Base-by-base conservation (phyloP, 176 grass and related monocot genomes). In the Urochloa ruziziensis region DNA sequence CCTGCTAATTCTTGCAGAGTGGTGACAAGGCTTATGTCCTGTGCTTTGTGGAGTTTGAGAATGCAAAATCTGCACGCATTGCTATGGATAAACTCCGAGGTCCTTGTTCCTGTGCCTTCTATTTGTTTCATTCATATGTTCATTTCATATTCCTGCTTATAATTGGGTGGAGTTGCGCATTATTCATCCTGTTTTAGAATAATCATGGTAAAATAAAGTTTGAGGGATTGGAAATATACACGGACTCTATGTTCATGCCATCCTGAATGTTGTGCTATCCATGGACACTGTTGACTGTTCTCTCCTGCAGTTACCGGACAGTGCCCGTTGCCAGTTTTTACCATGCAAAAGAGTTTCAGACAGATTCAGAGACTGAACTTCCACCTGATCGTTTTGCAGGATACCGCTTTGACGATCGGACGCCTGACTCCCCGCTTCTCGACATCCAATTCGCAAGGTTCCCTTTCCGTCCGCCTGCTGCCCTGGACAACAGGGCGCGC, bases 31-130 rank as follows among this genome's bases (percentile, higher is more conserved):
- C 85, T 40, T 83, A 92, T 87, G 92, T 92, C 48, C 48, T 97
- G 53, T 97, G 94, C 69, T 97, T 94, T 85, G 94, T 97, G 86
- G 92, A 97, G 86, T 97, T 97, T 53, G 77, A 49, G 10, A 70
- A 97, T 63, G 79, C 80, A 72, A 87, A 92, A 52, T 83, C 16
- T 65, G 90, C 94, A 76, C 25, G 61, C 29, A 67, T 40, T 48
- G 88, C 95, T 23, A 77, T 94, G 70, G 8, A 82, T 44, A 77
- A 79, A 49, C 86, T 94, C 29, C 90, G 89, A 92, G 95, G 95
- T 97, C 78, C 34, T 56, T 78, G 40, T 81, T 83, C 58, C 37
- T 43, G 4, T 18, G 1, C 18, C 51, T 78, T 65, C 32, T 49
- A 57, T 86, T 83, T 32, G 9, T 28, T 80, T 16, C 27, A 32